Evolutionary conservation across 495 filamentous ascomycete species (phyloP).

Genomic region (Rhypophila decipiens): DNA sequence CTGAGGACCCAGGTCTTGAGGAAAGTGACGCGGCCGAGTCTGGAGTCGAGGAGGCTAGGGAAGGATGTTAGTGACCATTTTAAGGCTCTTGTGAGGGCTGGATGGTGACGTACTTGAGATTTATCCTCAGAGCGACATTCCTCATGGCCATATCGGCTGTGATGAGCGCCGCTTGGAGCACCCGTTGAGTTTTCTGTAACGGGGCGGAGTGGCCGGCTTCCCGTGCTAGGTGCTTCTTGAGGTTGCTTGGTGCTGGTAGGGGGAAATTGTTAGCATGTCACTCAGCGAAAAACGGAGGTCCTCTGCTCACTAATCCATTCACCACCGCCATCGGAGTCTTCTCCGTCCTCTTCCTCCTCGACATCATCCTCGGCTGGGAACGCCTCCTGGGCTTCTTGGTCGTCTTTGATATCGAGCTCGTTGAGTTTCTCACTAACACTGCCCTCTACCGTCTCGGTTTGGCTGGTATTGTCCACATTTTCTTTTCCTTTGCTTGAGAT

Average conservation of each 20-base stretch:
- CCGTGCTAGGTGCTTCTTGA: conserved; percentile 72
- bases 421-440: conserved; percentile 1
- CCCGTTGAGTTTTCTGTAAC: conserved; percentile 46
- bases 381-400: conserved; percentile 33
- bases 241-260: conserved; percentile 62
- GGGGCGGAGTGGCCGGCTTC: conserved; percentile 43
- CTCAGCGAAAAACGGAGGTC: no score
- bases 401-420: conserved; percentile 5
- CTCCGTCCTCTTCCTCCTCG: conserved; percentile 54
- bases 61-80: neutral
- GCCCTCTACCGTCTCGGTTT: neutral
- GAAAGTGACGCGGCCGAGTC: conserved; percentile 65
- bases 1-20: conserved; percentile 83
- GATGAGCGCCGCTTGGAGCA: conserved; percentile 76
- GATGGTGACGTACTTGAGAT: conserved; percentile 55
- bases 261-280: conserved; percentile 1
- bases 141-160: conserved; percentile 97
- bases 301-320: conserved; percentile 74
- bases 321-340: conserved; percentile 23
- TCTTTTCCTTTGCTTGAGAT: conserved; percentile 5
- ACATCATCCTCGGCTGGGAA: conserved; percentile 61
- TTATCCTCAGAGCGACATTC: conserved; percentile 90
- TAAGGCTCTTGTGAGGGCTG: neutral
- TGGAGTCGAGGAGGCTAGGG: conserved; percentile 63
- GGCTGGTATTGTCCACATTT: conserved; percentile 6